Evolutionary conservation across 768 basidiomycete genomes (phyloP), one percentile per base, ranked within the genome.

Genomic region (Trametes meyenii): DNA sequence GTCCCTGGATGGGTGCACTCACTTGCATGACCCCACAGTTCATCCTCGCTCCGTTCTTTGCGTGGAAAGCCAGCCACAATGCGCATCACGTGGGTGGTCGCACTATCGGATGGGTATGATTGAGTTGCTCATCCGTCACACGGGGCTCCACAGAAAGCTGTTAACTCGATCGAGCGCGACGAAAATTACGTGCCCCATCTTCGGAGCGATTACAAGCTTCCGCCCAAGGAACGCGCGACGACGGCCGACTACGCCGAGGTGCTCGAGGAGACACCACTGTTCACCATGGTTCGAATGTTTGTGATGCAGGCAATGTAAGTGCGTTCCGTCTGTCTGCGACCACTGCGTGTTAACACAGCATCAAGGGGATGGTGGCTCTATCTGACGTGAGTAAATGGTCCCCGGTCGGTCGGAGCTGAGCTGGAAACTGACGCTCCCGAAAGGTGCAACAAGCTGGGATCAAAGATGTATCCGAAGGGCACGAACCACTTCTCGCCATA

Each of bases 121-220:
- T 11, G 16, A 43, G 14, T 33, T 33, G 29, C 29, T 33, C 29
- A 33, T 8, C 29, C 8, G 29, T 33, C 29, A 8, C 29, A 33
- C 29, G 29, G 4, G 29, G 14, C 12, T 17, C 38, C 33, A 55
- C 66, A 73, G 71, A 71, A 69, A 64, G 64, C 71, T 3, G 64
- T 68, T 12, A 72, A 66, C 21, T 71, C 66, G 14, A 58, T 73
- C 42, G 72, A 73, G 59, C 63, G 70, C 26, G 72, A 73, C 46
- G 72, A 73, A 59, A 73, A 73, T 45, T 73, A 73, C 50, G 69
- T 72, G 1, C 72, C 72, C 11, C 64, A 68, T 49, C 58, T 64
- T 23, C 69, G 72, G 16, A 61, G 62, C 14, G 56, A 71, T 12
- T 68, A 66, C 63, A 66, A 66, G 19, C 65, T 73, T 2, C 72